Base-by-base conservation (phyloP, 2,329 filamentous ascomycete species). In the Helotiales sp. region DNA sequence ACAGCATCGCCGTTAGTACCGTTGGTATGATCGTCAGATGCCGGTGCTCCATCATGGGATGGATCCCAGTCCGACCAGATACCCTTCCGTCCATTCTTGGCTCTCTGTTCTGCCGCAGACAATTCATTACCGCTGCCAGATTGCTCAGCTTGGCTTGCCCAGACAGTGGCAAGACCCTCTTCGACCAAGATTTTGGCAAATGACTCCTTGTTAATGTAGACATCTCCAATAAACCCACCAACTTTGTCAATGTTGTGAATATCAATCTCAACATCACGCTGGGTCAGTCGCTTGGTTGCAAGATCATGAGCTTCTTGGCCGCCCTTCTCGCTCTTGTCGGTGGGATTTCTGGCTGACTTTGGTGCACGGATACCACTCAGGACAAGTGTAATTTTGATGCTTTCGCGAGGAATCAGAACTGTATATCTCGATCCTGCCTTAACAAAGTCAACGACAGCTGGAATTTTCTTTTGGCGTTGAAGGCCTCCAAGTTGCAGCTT, bases 361-460 rank as follows among this genome's bases (percentile, higher is more conserved):
- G 95, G 95, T 13, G 91, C 91, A 59, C 92, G 90, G 66, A 99
- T 95, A 48, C 95, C 93, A 53, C 90, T 93, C 48, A 99, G 85
- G 3, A 99, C 93, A 71, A 99, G 88, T 1, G 93, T 99, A 60
- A 99, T 81, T 79, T 97, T 98, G 70, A 93, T 87, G 69, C 91
- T 92, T 72, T 99, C 95, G 33, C 93, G 88, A 47, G 95, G 93
- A 49, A 99, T 86, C 9, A 99, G 79, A 33, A 99, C 81, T 25
- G 91, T 96, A 75, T 98, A 99, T 65, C 95, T 86, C 38, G 93
- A 96, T 29, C 90, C 95, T n/a, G 92, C 90, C 77, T 98, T 97
- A 79, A 96, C 95, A 73, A 96, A 99, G 74, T 99, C 95, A 40
- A 99, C 92, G 66, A 99, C 82, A 10, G 90, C 95, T 7, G 95